A percentile compares a stretch with the other conserved stretches of the same genome.
These are phyloP conservation scores for Didymella pinodella DNA, from an alignment of 2,329 filamentous ascomycete species.

Conservation along the genomic window DNA sequence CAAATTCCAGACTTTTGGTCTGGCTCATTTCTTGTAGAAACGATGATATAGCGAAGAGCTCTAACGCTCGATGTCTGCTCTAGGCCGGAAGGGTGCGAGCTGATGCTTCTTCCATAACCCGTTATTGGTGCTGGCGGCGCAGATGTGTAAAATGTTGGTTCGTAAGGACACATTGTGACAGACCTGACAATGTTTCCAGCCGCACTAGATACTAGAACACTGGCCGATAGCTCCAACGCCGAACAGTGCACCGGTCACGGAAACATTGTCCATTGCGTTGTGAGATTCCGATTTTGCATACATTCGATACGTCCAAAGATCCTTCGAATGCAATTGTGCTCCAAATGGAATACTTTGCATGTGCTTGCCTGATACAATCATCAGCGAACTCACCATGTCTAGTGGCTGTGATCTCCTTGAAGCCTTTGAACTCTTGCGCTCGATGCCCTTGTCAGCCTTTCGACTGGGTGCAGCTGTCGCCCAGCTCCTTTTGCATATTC, in stretches of 20 bases:
- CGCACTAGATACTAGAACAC: too few species aligned
- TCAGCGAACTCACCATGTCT: not conserved
- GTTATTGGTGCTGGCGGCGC: too few species aligned
- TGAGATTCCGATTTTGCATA: not conserved
- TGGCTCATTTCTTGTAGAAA: too few species aligned
- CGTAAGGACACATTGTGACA: too few species aligned
- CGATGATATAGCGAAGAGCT: too few species aligned
- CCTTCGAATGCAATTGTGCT: not conserved
- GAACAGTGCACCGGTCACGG: not conserved
- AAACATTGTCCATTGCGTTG: not conserved
- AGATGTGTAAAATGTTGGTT: too few species aligned
- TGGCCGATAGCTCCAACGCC: not conserved
- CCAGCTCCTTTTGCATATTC: not conserved
- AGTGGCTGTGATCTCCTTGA: not conserved
- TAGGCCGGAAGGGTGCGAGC: too few species aligned
- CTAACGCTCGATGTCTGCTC: too few species aligned
- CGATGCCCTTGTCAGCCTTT: not conserved
- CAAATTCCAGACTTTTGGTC: too few species aligned
- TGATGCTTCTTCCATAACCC: too few species aligned
- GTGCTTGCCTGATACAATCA: not conserved
- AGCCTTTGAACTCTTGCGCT: not conserved
- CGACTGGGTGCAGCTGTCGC: not conserved
- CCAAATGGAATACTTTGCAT: not conserved
- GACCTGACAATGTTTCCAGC: too few species aligned
- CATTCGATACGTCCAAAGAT: not conserved